phyloP scores from a whole-genome alignment of 306 rosid species.

The Crotalaria pallida region DNA sequence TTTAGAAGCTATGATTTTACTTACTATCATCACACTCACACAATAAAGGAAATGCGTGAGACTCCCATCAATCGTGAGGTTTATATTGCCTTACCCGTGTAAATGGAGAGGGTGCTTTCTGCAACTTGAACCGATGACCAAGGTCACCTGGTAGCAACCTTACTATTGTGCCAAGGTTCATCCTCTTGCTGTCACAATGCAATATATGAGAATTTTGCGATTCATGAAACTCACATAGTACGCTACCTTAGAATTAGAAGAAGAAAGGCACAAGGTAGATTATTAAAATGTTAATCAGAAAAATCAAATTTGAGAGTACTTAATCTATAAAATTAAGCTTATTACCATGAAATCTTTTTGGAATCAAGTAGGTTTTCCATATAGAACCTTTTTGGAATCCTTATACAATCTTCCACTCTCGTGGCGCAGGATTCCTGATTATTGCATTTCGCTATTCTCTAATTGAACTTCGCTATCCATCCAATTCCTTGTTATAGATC shows the following conservation, averaged over 20 bases:
- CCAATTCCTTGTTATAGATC: background rate
- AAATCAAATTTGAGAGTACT: background rate
- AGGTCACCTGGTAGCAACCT: background rate
- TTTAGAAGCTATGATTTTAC: too few species aligned
- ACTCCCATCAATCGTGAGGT: background rate
- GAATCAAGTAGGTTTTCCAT: background rate
- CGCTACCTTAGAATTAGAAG: background rate
- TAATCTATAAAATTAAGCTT: background rate
- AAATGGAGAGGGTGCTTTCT: background rate
- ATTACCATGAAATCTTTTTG: too few species aligned
- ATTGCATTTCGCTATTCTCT: background rate
- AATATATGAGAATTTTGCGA: background rate
- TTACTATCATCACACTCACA: background rate
- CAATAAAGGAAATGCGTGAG: background rate
- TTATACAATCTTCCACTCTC: background rate
- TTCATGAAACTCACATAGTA: background rate
- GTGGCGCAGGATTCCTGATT: background rate
- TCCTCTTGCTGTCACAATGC: background rate
- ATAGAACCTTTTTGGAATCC: background rate
- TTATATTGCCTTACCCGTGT: background rate
- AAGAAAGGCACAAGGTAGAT: background rate
- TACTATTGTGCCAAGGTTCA: background rate
- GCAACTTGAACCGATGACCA: background rate
- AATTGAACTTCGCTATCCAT: background rate
- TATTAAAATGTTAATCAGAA: background rate